These are phyloP conservation scores for Backusella circina DNA, from an alignment of 192 early-diverging fungal species.

Conservation along the genomic window DNA sequence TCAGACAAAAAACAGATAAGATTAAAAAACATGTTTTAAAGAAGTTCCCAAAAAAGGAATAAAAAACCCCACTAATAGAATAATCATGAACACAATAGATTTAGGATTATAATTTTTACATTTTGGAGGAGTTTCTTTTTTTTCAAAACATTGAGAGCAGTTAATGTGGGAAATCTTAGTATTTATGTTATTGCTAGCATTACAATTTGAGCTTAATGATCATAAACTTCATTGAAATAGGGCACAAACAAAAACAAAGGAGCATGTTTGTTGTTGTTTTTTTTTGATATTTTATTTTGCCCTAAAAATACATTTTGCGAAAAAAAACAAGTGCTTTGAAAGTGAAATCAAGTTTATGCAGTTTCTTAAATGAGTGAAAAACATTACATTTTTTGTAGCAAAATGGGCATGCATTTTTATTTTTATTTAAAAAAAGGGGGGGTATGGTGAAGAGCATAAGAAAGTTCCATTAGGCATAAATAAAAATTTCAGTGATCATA, in stretches of 20 bases:
- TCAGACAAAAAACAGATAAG: not conserved
- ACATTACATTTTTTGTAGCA: not conserved
- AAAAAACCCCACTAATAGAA: not conserved
- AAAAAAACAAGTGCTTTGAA: not conserved
- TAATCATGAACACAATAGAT: not conserved
- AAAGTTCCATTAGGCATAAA: not conserved
- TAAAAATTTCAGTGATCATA: not conserved
- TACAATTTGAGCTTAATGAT: not conserved
- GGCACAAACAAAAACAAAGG: not conserved
- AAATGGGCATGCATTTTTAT: slow-evolving; percentile 3
- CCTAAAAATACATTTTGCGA: not conserved
- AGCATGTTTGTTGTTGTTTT: not conserved
- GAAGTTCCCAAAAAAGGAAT: not conserved
- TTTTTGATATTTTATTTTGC: not conserved
- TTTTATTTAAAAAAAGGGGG: not conserved
- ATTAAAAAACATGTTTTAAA: not conserved
- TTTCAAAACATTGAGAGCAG: not conserved
- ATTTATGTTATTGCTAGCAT: not conserved
- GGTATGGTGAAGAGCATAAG: not conserved
- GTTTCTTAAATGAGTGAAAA: not conserved
- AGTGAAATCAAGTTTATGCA: not conserved
- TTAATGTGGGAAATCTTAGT: not conserved
- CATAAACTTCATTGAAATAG: not conserved
- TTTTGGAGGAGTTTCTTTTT: no score
- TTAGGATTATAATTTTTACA: no score